Base-by-base conservation (phyloP, 208 protist genomes). In the Angomonas ambiguus region DNA sequence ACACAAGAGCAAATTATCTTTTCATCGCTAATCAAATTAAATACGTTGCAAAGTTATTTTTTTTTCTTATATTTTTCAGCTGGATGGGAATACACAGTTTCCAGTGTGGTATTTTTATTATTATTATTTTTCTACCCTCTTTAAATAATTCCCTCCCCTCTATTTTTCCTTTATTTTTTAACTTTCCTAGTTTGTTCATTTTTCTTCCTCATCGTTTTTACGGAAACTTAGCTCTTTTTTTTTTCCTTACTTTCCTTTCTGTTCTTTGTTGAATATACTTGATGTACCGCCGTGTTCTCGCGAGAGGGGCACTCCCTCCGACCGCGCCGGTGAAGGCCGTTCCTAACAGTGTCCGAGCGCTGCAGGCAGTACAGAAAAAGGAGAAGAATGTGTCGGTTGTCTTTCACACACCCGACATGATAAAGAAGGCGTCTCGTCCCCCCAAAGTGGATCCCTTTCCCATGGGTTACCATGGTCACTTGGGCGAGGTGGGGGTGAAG, bases 251-350 rank as follows among this genome's bases (percentile, higher is more conserved):
- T 51, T 45, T 35, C 57, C 51, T 48, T 42, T 63, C 31, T 71
- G 11, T 63, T 48, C 62, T 62, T 30, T 13, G 56, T 51, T 71
- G 5, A 53, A 27, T n/a, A 8, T 27, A 16, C 42, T 13, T 55
- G 16, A 92, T 93, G 87, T 74, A 85, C 8, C 80, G 79, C 30
- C 70, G 67, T 65, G 79, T 90, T 3, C 67, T 86, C 16, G 61
- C 74, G 18, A 77, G 87, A 25, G 71, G 81, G 1, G 74, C 83
- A 6, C 76, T 93, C 57, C 83, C 87, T 1, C 33, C 24, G 24
- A 80, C 87, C 28, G 51, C 76, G 61, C 45, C 68, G 8, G 85
- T 84, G 1, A 48, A 28, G 22, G 51, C 58, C 5, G 31, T 38
- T 11, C 4, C 18, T n/a, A 5, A 5, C n/a, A n/a, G n/a, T n/a